Percentiles rank a stretch among this genome's conserved stretches.
phyloP scores from a whole-genome alignment of 1,139 yeast species.

The Pichia inconspicua region DNA sequence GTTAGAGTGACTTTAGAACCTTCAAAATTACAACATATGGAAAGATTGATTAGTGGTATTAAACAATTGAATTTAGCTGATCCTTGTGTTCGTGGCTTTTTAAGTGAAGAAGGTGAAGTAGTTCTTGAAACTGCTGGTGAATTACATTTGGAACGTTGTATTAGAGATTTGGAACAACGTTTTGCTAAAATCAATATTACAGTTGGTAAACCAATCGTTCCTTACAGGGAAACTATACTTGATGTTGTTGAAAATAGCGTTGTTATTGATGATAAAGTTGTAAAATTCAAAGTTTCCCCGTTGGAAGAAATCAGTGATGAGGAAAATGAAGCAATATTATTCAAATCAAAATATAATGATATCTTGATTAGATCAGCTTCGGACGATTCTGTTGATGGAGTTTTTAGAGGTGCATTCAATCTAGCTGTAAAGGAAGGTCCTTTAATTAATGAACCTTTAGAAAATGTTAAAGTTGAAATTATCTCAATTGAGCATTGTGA shows the following conservation, averaged over 20 bases:
- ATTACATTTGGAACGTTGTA: slow-evolving; percentile 81
- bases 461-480: slow-evolving; percentile 61
- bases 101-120: slow-evolving; percentile 86
- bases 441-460: slow-evolving; percentile 76
- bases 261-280: slow-evolving; percentile 29
- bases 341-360: slow-evolving; percentile 40
- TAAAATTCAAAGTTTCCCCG: slow-evolving; percentile 23
- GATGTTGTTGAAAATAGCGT: slow-evolving; percentile 24
- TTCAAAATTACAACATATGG: slow-evolving; percentile 72
- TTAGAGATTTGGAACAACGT: slow-evolving; percentile 80
- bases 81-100: slow-evolving; percentile 81
- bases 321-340: background rate
- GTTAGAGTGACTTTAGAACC: slow-evolving; percentile 95
- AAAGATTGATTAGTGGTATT: slow-evolving; percentile 69
- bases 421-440: slow-evolving; percentile 83
- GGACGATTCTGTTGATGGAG: slow-evolving; percentile 36
- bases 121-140: slow-evolving; percentile 95
- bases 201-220: slow-evolving; percentile 88
- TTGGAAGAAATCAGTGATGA: background rate
- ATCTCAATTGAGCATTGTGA: slow-evolving; percentile 40
- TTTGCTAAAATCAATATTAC: slow-evolving; percentile 89
- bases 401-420: slow-evolving; percentile 67
- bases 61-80: slow-evolving; percentile 78
- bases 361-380: slow-evolving; percentile 58
- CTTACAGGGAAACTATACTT: slow-evolving; percentile 81